These are phyloP conservation scores for Paxillus ammoniavirescens DNA, from an alignment of 768 basidiomycete species.

Conservation along the genomic window DNA sequence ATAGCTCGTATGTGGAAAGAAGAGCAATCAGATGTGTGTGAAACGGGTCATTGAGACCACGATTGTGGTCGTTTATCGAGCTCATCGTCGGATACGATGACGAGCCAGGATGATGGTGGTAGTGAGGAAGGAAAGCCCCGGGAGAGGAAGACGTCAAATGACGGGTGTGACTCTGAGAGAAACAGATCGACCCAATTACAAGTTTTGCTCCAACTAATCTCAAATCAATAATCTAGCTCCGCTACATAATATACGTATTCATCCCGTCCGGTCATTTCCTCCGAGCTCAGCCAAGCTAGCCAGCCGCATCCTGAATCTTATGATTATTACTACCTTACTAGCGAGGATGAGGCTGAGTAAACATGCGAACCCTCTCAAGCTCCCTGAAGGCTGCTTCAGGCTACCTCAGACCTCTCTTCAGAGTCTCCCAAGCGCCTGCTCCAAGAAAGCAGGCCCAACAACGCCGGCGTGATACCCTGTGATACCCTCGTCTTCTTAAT, in stretches of 20 bases:
- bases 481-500: not conserved
- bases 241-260: slow-evolving; percentile 1
- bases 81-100: slow-evolving; percentile 33
- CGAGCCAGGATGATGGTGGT: slow-evolving; percentile 10
- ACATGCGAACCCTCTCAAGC: not conserved
- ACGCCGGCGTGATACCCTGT: not conserved
- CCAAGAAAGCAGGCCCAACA: not conserved
- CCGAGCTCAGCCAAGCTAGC: too few relatives aligned
- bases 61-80: slow-evolving; percentile 24
- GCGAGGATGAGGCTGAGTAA: not conserved
- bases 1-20: slow-evolving; percentile 58
- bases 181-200: not conserved
- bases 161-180: not conserved
- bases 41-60: slow-evolving; percentile 36
- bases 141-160: not conserved
- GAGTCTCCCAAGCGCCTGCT: not conserved
- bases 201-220: slow-evolving; percentile 1
- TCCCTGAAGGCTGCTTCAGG: not conserved
- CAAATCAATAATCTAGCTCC: slow-evolving; percentile 18
- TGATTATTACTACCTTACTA: too few relatives aligned
- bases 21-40: slow-evolving; percentile 55
- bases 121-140: slow-evolving; percentile 3
- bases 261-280: not conserved
- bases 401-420: not conserved
- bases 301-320: too few relatives aligned